A percentile compares a stretch with the other conserved stretches of the same genome.
Conservation (phyloP, 23 red algal genomes). For the Chondrus crispus region DNA sequence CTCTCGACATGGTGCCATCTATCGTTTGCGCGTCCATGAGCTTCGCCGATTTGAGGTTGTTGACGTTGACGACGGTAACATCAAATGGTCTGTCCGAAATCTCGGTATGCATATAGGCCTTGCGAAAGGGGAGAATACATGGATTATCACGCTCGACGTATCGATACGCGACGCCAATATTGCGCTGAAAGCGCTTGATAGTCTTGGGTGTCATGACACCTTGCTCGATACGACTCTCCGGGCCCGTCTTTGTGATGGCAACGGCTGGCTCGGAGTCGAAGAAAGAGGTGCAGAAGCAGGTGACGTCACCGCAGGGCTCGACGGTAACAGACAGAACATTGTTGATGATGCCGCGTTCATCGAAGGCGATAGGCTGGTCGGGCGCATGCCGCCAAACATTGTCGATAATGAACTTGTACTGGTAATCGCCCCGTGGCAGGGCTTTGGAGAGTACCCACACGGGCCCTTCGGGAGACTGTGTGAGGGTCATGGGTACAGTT, state of each 20-base stretch:
- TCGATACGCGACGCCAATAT: slow-evolving; percentile 65
- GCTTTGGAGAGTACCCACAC: slow-evolving; percentile 77
- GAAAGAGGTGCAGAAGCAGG: slow-evolving; percentile 90
- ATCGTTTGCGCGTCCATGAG: slow-evolving; percentile 16
- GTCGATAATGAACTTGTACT: slow-evolving; percentile 96
- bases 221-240: slow-evolving; percentile 26
- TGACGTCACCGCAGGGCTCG: slow-evolving; percentile 86
- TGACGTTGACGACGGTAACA: slow-evolving; percentile 91
- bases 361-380: slow-evolving; percentile 82
- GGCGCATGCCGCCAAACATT: slow-evolving; percentile 90
- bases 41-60: slow-evolving; percentile 25
- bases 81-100: slow-evolving; percentile 85
- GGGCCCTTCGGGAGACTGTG: slow-evolving; percentile 44
- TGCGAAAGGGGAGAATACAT: slow-evolving; percentile 42
- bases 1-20: slow-evolving; percentile 79
- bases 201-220: slow-evolving; percentile 73
- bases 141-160: slow-evolving; percentile 66
- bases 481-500: slow-evolving; percentile 56
- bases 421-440: slow-evolving; percentile 84
- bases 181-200: slow-evolving; percentile 52
- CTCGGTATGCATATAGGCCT: slow-evolving; percentile 86
- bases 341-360: slow-evolving; percentile 99
- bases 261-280: slow-evolving; percentile 15
- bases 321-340: slow-evolving; percentile 89
- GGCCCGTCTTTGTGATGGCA: not conserved